Conservation (phyloP, 495 filamentous ascomycete species). For the Daldinia vernicosa region DNA sequence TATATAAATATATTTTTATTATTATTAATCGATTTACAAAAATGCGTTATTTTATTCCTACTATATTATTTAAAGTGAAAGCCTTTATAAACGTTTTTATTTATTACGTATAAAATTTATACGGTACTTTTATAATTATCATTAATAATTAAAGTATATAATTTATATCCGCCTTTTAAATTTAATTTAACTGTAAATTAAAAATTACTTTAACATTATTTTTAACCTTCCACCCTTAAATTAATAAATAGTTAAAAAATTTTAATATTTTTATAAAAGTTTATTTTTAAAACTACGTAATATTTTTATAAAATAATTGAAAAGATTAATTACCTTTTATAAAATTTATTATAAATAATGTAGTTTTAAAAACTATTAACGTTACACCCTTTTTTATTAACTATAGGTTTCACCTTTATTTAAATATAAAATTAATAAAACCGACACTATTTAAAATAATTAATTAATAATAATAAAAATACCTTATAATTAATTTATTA, state of each 20-base stretch:
- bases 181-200: neutral
- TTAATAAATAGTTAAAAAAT: neutral
- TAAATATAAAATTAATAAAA: neutral
- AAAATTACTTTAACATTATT: neutral
- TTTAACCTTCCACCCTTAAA: neutral
- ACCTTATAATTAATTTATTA: neutral
- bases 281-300: neutral
- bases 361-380: neutral
- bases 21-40: neutral
- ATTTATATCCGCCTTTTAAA: neutral
- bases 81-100: neutral
- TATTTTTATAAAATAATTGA: neutral
- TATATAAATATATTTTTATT: neutral
- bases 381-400: neutral
- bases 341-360: neutral
- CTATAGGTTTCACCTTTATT: neutral
- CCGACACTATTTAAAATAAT: neutral
- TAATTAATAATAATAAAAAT: neutral
- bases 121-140: neutral
- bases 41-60: neutral
- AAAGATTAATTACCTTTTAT: neutral
- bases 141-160: neutral
- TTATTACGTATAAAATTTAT: neutral
- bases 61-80: neutral
- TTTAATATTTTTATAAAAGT: neutral